Evolutionary conservation across 768 basidiomycete species (phyloP).

Genomic region (Lactifluus volemus): DNA sequence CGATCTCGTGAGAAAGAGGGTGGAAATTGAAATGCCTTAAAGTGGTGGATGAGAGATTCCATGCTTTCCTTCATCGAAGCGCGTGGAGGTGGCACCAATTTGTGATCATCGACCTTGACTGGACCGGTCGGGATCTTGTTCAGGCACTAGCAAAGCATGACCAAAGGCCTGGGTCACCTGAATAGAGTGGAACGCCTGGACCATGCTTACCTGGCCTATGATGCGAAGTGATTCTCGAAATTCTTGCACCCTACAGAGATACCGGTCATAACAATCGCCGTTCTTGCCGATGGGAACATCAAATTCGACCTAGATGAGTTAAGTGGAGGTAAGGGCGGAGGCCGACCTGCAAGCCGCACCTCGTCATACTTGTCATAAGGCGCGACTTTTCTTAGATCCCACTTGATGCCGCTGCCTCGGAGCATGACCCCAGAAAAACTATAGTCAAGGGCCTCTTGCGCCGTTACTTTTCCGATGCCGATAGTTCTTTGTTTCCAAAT

Average conservation of each 20-base stretch:
- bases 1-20: background rate
- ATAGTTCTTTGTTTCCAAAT: constrained; percentile 97
- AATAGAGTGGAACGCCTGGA: background rate
- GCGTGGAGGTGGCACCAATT: constrained; percentile 91
- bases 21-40: constrained; percentile 52
- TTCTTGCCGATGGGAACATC: constrained; percentile 95
- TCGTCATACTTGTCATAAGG: constrained; percentile 98
- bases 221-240: constrained; percentile 93
- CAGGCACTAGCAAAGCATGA: constrained; percentile 52
- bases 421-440: constrained; percentile 97
- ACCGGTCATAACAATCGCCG: constrained; percentile 97
- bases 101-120: constrained; percentile 94
- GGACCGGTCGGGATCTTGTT: constrained; percentile 96
- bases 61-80: constrained; percentile 99
- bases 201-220: constrained; percentile 53
- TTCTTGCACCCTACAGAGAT: constrained; percentile 95
- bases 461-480: constrained; percentile 84
- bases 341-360: constrained; percentile 29
- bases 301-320: constrained; percentile 68
- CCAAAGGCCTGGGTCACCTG: background rate
- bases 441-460: constrained; percentile 86
- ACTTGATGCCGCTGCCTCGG: constrained; percentile 84
- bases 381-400: constrained; percentile 87
- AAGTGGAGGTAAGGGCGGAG: constrained; percentile 11
- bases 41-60: constrained; percentile 97